Evolutionary conservation across 208 protist genomes (phyloP).

Genomic region (Naegleria gruberi): DNA sequence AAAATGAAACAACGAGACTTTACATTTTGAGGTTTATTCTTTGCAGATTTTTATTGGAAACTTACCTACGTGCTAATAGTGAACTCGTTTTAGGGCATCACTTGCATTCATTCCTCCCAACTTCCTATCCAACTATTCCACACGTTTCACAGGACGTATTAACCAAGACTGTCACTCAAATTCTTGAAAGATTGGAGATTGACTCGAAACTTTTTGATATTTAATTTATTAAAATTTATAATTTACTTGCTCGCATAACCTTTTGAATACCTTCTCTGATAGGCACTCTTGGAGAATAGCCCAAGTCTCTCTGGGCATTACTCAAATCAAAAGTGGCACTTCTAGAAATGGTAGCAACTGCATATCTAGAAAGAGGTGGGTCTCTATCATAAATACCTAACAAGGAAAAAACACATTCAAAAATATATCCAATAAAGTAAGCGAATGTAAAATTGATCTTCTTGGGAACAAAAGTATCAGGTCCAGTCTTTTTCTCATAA

Average conservation of each 20-base stretch:
- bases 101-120: no score
- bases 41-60: no score
- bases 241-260: no score
- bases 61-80: no score
- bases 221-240: no score
- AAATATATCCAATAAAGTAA: background rate
- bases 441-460: background rate
- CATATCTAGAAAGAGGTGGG: background rate
- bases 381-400: background rate
- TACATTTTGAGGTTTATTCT: background rate
- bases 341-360: background rate
- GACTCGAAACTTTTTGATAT: no score
- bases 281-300: background rate
- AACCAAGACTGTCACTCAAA: background rate
- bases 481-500: background rate
- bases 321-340: background rate
- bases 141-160: no score
- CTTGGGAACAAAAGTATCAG: background rate
- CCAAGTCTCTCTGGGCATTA: background rate
- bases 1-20: background rate
- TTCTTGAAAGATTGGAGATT: background rate
- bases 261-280: background rate
- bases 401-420: background rate
- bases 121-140: background rate
- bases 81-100: no score